These are phyloP conservation scores for Saccharomycopsis crataegensis DNA, from an alignment of 1,139 yeast species.

Conservation along the genomic window DNA sequence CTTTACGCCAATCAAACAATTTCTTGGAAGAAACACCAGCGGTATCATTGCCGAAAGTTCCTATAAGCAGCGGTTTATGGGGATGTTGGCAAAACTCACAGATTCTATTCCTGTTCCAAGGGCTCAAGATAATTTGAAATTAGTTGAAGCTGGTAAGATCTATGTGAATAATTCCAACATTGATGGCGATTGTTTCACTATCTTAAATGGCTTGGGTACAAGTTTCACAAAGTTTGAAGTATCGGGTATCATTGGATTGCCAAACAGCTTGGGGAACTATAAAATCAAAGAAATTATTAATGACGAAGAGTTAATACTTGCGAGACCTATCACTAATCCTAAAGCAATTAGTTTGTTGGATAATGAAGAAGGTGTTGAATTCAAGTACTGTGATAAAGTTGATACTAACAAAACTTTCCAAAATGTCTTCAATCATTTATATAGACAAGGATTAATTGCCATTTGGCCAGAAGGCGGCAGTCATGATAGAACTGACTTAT, in stretches of 20 bases:
- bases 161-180: conserved; percentile 33
- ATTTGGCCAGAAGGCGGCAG: conserved; percentile 80
- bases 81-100: conserved; percentile 48
- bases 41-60: conserved; percentile 62
- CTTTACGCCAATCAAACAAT: conserved; percentile 41
- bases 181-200: conserved; percentile 15
- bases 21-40: conserved; percentile 38
- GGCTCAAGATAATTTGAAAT: conserved; percentile 55
- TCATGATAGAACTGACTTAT: conserved; percentile 68
- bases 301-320: conserved; percentile 44
- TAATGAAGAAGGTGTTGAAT: conserved; percentile 37
- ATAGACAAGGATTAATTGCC: conserved; percentile 50
- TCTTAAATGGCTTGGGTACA: conserved; percentile 42
- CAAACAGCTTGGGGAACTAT: conserved; percentile 51
- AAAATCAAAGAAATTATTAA: conserved; percentile 44
- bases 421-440: conserved; percentile 55
- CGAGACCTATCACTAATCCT: conserved; percentile 35
- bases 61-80: conserved; percentile 44
- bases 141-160: conserved; percentile 40
- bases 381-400: conserved; percentile 54
- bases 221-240: conserved; percentile 35
- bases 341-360: conserved; percentile 34
- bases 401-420: conserved; percentile 56
- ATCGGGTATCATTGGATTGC: conserved; percentile 58
- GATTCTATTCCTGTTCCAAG: conserved; percentile 69